Conservation (phyloP, 345 rosid genomes). For the Xanthoceras sorbifolium region DNA sequence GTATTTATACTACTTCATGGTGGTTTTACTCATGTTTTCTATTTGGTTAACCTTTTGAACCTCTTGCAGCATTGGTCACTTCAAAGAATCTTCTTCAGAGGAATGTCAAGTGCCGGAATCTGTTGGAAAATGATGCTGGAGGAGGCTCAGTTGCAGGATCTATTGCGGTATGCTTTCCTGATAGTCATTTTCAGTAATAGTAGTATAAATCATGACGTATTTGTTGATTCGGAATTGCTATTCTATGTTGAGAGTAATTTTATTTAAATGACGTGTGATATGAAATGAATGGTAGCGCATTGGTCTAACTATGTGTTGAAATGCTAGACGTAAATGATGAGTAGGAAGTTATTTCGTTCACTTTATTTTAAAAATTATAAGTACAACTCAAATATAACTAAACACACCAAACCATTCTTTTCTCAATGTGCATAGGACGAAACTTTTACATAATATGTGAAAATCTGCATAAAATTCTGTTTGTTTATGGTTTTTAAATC, state of each 20-base stretch:
- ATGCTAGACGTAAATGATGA: too few species aligned
- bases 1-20: neutral
- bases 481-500: neutral
- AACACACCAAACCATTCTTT: too few species aligned
- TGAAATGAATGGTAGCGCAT: too few species aligned
- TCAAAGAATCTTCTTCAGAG: conserved; percentile 77
- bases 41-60: conserved; percentile 6
- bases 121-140: conserved; percentile 94
- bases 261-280: too few species aligned
- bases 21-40: neutral
- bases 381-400: too few species aligned
- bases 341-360: too few species aligned
- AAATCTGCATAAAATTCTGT: neutral
- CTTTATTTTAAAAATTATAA: too few species aligned
- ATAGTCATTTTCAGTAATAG: neutral
- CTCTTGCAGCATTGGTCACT: conserved; percentile 74
- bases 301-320: too few species aligned
- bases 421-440: neutral
- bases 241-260: too few species aligned
- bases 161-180: conserved; percentile 57
- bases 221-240: neutral
- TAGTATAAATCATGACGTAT: neutral
- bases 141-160: conserved; percentile 97
- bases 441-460: neutral
- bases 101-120: conserved; percentile 84